phyloP scores from a whole-genome alignment of 495 filamentous ascomycete genomes.

The Melanomma pulvis-pyrius region DNA sequence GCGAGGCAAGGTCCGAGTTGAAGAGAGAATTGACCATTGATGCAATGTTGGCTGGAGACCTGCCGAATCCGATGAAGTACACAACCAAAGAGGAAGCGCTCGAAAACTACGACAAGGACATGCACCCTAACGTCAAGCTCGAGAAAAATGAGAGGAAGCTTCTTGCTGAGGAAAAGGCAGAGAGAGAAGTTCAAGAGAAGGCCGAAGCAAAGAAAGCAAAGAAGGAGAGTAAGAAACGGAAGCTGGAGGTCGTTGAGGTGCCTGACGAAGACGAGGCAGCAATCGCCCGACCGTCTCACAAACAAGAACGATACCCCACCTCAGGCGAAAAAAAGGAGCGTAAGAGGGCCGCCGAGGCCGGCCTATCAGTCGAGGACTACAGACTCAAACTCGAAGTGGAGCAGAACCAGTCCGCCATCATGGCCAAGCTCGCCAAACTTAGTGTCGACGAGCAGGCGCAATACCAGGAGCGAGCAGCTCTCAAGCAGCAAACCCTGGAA shows the following conservation, averaged over 20 bases:
- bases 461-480: constrained; percentile 24
- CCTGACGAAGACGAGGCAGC: background rate
- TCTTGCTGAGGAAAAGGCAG: background rate
- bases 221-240: background rate
- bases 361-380: background rate
- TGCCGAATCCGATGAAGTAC: constrained; percentile 15
- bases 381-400: background rate
- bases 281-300: background rate
- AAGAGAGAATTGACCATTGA: constrained; percentile 15
- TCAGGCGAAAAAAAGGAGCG: background rate
- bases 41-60: constrained; percentile 11
- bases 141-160: constrained; percentile 4
- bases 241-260: background rate
- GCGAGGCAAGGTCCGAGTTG: constrained; percentile 13
- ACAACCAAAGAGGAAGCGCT: constrained; percentile 9
- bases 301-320: background rate
- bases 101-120: constrained; percentile 18
- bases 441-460: constrained; percentile 6
- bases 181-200: background rate
- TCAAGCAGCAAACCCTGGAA: constrained; percentile 34
- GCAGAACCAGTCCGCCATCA: background rate
- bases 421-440: constrained; percentile 20
- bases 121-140: background rate
- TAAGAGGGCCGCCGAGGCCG: constrained; percentile 5
- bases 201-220: background rate